phyloP scores from a whole-genome alignment of 2,329 filamentous ascomycete species.

The Aspergillus hiratsukae region DNA sequence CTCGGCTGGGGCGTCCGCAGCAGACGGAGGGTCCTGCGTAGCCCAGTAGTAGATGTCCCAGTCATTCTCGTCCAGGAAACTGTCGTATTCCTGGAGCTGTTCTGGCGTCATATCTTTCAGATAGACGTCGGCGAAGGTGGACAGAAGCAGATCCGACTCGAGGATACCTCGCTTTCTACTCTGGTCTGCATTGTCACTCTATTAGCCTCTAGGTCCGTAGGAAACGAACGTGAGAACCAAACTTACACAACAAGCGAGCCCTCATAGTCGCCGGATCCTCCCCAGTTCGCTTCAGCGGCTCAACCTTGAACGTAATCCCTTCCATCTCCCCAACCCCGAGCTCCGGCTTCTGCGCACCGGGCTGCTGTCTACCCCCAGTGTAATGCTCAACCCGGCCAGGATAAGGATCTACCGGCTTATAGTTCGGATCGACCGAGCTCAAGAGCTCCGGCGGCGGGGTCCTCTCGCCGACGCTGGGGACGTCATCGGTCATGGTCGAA shows the following conservation, averaged over 20 bases:
- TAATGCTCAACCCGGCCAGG: constrained; percentile 62
- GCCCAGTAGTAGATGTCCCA: constrained; percentile 99
- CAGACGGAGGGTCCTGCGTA: constrained; percentile 68
- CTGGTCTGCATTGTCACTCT: constrained; percentile 62
- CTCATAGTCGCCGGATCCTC: constrained; percentile 84
- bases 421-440: constrained; percentile 52
- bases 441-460: constrained; percentile 58
- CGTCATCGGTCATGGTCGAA: constrained; percentile 59
- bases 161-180: constrained; percentile 93
- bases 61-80: constrained; percentile 96
- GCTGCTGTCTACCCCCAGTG: constrained; percentile 59
- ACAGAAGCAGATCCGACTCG: constrained; percentile 92
- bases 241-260: constrained; percentile 68
- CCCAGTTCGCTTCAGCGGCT: constrained; percentile 78
- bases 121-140: constrained; percentile 82
- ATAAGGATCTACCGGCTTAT: constrained; percentile 55
- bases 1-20: constrained; percentile 41
- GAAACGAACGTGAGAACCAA: neutral
- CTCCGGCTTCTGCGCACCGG: constrained; percentile 55
- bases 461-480: constrained; percentile 56
- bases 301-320: constrained; percentile 78
- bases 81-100: constrained; percentile 80
- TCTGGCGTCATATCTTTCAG: constrained; percentile 66
- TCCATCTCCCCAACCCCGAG: constrained; percentile 82
- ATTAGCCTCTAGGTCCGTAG: neutral